phyloP scores from a whole-genome alignment of 805 yeast genomes.

The Saccharomyces kudriavzevii region DNA sequence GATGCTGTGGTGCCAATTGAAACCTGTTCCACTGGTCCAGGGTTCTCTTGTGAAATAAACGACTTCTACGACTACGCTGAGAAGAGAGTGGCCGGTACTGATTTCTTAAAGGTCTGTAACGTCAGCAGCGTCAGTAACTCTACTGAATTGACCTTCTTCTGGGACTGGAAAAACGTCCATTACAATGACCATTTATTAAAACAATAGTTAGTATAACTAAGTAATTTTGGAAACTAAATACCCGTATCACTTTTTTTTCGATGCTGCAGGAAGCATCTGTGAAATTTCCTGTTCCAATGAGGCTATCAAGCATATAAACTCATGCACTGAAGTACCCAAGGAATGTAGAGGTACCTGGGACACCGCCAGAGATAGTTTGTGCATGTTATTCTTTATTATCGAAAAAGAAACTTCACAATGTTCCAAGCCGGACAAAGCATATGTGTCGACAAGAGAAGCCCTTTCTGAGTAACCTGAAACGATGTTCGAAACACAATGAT shows the following conservation, averaged over 20 bases:
- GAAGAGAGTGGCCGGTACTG: conserved; percentile 24
- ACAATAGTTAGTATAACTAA: neutral
- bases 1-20: conserved; percentile 49
- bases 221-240: neutral
- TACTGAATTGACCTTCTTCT: conserved; percentile 18
- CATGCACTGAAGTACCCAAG: too few relatives aligned
- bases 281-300: too few relatives aligned
- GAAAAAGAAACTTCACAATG: too few relatives aligned
- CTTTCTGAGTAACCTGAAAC: too few relatives aligned
- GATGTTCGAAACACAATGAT: too few relatives aligned
- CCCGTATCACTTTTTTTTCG: neutral
- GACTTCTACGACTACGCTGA: conserved; percentile 30
- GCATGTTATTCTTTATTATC: too few relatives aligned
- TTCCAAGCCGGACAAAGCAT: too few relatives aligned
- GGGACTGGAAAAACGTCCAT: conserved; percentile 1
- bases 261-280: too few relatives aligned
- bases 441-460: too few relatives aligned
- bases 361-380: too few relatives aligned
- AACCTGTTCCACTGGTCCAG: conserved; percentile 46
- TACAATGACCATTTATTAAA: neutral
- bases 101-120: conserved; percentile 30
- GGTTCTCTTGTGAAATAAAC: conserved; percentile 38
- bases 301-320: too few relatives aligned
- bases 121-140: conserved; percentile 11
- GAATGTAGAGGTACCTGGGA: too few relatives aligned